Conservation (phyloP, 768 basidiomycete species). For the Xerocomellus chrysenteron region DNA sequence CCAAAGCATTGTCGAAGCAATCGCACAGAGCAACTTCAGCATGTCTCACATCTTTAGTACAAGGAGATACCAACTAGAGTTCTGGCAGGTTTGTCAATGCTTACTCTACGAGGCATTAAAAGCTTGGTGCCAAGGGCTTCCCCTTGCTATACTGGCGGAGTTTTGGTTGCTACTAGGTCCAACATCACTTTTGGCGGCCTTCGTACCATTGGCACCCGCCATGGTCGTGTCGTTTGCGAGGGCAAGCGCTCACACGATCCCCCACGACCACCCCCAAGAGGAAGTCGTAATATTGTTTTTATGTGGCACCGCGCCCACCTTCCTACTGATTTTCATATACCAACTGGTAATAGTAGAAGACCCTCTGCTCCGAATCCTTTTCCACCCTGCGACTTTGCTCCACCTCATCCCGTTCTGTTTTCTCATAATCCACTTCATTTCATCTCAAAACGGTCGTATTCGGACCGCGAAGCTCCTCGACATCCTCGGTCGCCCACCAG, state of each 20-base stretch:
- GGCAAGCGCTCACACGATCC: not conserved
- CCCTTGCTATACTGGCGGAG: not conserved
- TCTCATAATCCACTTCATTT: not conserved
- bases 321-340: not conserved
- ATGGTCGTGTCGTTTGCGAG: not conserved
- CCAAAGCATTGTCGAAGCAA: conserved; percentile 1
- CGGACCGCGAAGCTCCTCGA: conserved; percentile 2
- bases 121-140: not conserved
- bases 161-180: not conserved
- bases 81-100: not conserved
- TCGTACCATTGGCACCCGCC: not conserved
- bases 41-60: not conserved
- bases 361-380: not conserved
- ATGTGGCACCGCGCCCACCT: not conserved
- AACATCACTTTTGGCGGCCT: not conserved
- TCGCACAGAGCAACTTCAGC: conserved; percentile 2
- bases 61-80: not conserved
- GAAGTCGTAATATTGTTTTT: not conserved
- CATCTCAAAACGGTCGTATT: not conserved
- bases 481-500: conserved; percentile 2
- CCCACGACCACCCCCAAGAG: too few relatives aligned
- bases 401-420: not conserved
- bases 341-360: not conserved
- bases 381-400: not conserved
- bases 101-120: not conserved